phyloP scores from a whole-genome alignment of 2,329 filamentous ascomycete species.

The Botrytis medusae region DNA sequence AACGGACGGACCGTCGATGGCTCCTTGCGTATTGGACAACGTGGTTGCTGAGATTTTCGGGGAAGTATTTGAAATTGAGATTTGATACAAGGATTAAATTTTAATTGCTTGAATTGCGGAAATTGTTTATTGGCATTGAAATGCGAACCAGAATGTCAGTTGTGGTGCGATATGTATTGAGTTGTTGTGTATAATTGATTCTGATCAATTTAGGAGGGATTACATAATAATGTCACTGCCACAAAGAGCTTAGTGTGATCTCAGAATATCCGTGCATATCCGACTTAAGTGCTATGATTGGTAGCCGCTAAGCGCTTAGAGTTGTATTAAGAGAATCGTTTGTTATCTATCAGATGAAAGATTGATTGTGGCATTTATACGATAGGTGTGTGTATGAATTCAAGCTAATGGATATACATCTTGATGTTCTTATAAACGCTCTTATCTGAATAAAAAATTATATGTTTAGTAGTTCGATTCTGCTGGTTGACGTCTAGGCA shows the following conservation, averaged over 20 bases:
- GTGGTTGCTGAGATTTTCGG: constrained; percentile 42
- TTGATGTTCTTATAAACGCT: not conserved
- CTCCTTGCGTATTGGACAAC: constrained; percentile 50
- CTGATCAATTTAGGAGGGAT: constrained; percentile 9
- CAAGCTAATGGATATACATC: not conserved
- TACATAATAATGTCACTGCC: not conserved
- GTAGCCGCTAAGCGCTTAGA: constrained; percentile 14
- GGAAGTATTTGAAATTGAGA: constrained; percentile 18
- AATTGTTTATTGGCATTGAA: constrained; percentile 19
- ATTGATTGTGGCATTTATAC: not conserved
- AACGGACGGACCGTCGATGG: constrained; percentile 48
- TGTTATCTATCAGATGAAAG: constrained; percentile 9
- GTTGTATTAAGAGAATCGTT: not conserved
- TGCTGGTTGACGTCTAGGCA: too few species aligned
- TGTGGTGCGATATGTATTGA: not conserved
- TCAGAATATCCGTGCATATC: not conserved
- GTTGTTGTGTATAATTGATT: constrained; percentile 8
- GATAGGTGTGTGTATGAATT: not conserved
- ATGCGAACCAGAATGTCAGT: not conserved
- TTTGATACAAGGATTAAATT: constrained; percentile 22
- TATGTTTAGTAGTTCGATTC: not conserved
- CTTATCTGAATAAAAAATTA: not conserved
- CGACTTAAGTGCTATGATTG: constrained; percentile 2
- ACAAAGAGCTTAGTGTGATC: not conserved
- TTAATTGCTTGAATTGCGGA: constrained; percentile 18